These are phyloP conservation scores for Crepidotus sp. DNA, from an alignment of 1,284 basidiomycete species.

Conservation along the genomic window DNA sequence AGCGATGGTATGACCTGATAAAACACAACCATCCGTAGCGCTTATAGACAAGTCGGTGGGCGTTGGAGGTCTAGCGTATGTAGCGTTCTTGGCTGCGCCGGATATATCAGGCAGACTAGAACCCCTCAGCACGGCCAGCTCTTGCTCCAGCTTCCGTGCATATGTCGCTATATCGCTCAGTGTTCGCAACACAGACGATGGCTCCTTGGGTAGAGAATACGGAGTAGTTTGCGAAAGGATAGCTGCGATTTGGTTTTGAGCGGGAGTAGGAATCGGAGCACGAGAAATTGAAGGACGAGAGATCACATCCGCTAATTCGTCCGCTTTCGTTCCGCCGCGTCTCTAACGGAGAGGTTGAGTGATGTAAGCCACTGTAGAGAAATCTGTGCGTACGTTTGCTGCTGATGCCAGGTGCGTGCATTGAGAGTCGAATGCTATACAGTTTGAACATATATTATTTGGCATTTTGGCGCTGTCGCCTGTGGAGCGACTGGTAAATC, in stretches of 20 bases:
- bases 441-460: slow-evolving; percentile 18
- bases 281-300: neutral
- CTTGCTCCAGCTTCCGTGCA: slow-evolving; percentile 15
- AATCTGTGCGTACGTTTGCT: slow-evolving; percentile 9
- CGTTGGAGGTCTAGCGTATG: slow-evolving; percentile 11
- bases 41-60: slow-evolving; percentile 11
- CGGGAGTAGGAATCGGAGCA: slow-evolving; percentile 1
- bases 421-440: slow-evolving; percentile 12
- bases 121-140: slow-evolving; percentile 14
- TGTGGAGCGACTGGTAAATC: too few relatives aligned
- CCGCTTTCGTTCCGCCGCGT: slow-evolving; percentile 6
- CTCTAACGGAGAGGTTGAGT: slow-evolving; percentile 7
- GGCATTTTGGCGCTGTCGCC: slow-evolving; percentile 18
- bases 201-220: slow-evolving; percentile 14
- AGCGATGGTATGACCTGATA: slow-evolving; percentile 3
- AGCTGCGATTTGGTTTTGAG: slow-evolving; percentile 15
- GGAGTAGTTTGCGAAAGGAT: slow-evolving; percentile 17
- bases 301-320: neutral
- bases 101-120: slow-evolving; percentile 3
- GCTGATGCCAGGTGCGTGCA: slow-evolving; percentile 15
- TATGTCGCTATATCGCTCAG: slow-evolving; percentile 17
- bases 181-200: slow-evolving; percentile 7
- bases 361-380: neutral
- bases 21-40: slow-evolving; percentile 15
- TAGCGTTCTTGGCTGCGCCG: slow-evolving; percentile 7